Evolutionary conservation across 495 filamentous ascomycete species (phyloP), one percentile per base, ranked within the genome.

Genomic region (Daldinia grandis): DNA sequence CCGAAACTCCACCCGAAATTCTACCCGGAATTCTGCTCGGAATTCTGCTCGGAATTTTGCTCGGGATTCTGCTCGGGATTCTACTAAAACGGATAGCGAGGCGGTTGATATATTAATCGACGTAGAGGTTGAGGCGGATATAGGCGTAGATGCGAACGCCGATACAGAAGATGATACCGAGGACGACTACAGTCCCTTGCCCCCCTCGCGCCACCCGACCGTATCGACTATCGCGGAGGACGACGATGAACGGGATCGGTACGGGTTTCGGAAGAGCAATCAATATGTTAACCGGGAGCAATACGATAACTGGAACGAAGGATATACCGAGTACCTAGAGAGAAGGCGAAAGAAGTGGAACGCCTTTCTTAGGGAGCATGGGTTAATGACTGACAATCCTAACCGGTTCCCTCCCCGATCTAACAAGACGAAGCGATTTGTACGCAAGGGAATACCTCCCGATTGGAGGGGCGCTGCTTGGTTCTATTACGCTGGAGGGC

Each of bases 401-500:
- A 85, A 86, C 33, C 82, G 84, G 4, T 98, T 98, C 68, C 95
- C 95, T 0, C 86, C 90, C 0, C 91, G 88, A 61, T 93, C 90
- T 14, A 83, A 86, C 42, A 96, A 95, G 74, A 86, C 94, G 30
- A 97, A 97, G 80, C 86, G 93, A 12, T 97, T 92, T 74, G 87
- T 97, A 30, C 89, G 95, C 35, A 99, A 99, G 78, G 95, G 95
- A n/a, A 93, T 98, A 25, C 95, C 95, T 2, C 91, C 94, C 1
- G 93, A 97, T 63, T 94, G 92, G 87, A 87, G 95, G 72, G 95
- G 95, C 10, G 90, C 91, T 5, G 95, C 95, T 31, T 99, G 95
- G 95, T 99, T 97, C 74, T 98, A 90, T 79, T 99, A 98, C 77
- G 94, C 93, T n/a, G 93, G 93, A 12, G 95, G 95, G 5, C 92